Base-by-base conservation (phyloP, 2,329 filamentous ascomycete species). In the Diaporthe australafricana region DNA sequence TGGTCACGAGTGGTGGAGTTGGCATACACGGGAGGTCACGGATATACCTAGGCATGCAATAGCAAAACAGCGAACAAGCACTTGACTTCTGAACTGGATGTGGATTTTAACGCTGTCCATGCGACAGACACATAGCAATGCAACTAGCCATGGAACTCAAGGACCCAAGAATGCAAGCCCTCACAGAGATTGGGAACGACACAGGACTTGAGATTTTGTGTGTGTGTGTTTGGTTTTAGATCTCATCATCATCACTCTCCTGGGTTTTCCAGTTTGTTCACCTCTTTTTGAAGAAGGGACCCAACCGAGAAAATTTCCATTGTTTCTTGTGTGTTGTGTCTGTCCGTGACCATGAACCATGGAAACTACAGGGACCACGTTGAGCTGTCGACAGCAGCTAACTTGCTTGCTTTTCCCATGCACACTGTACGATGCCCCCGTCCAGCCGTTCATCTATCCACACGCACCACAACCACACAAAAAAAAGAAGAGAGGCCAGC, bases 111-210 rank as follows among this genome's bases (percentile, higher is more conserved):
- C 80, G 80, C 81, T 82, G 82, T 79, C 75, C 27, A 8, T 22
- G 20, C 83, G 81, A 83, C 82, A 40, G 57, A 65, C 48, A 65
- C 48, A 84, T 22, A 9, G 82, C 78, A 80, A 81, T 83, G 82
- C 17, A n/a, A 17, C 17, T 4, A 32, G 40, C 81, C 82, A 80
- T 82, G 78, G 80, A 83, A 84, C 40, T 82, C 81, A 80, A 81
- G 80, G 84, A 84, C 84, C 81, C 80, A 81, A 81, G 84, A 84
- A 84, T 82, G 82, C 83, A 84, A 77, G n/a, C 78, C 74, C 74
- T 78, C 75, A 78, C 77, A 79, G 70, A 80, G 82, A 80, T 82
- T 80, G 75, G 77, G 76, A 75, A 25, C 25, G 11, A 63, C 45
- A 9, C 27, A 25, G n/a, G 7, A 45, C 30, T 38, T 42, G 9